Evolutionary conservation across 352 stramenopile species (phyloP).

Genomic region (Globisporangium emineosum): DNA sequence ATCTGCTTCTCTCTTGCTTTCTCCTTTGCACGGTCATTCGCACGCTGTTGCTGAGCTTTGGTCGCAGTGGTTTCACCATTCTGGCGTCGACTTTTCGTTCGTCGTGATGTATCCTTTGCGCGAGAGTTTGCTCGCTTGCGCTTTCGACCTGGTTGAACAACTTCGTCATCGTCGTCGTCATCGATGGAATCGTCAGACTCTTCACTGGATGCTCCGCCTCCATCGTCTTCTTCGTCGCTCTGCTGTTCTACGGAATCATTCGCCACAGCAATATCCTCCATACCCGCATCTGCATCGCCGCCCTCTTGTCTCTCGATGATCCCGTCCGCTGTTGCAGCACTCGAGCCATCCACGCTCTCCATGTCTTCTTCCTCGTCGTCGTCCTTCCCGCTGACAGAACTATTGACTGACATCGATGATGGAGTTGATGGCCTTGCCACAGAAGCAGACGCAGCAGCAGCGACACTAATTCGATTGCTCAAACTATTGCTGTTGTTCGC

Average conservation of each 20-base stretch:
- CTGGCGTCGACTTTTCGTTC: slow-evolving; percentile 5
- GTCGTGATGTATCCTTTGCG: slow-evolving; percentile 17
- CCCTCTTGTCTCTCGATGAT: slow-evolving; percentile 8
- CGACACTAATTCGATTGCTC: neutral
- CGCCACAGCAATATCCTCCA: too few relatives aligned
- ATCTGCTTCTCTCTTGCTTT: slow-evolving; percentile 80
- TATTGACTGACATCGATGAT: slow-evolving; percentile 34
- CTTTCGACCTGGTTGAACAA: slow-evolving; percentile 17
- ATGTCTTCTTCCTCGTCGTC: slow-evolving; percentile 35
- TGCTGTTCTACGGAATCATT: slow-evolving; percentile 6
- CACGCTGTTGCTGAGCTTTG: slow-evolving; percentile 24
- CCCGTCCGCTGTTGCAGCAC: slow-evolving; percentile 23
- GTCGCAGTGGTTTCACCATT: slow-evolving; percentile 8
- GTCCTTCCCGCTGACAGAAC: slow-evolving; percentile 34
- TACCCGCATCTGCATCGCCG: slow-evolving; percentile 16
- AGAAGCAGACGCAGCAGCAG: slow-evolving; percentile 9
- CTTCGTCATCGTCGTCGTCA: slow-evolving; percentile 38
- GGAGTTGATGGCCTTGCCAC: slow-evolving; percentile 30
- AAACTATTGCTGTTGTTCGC: neutral
- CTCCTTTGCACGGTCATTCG: slow-evolving; percentile 50
- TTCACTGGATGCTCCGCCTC: slow-evolving; percentile 19
- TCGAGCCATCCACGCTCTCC: slow-evolving; percentile 13
- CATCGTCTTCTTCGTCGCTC: slow-evolving; percentile 24
- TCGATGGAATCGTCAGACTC: slow-evolving; percentile 23
- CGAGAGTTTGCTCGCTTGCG: slow-evolving; percentile 16